Evolutionary conservation across 176 grass and related monocot genomes (phyloP).

Genomic region (Phoenix roebelenii): DNA sequence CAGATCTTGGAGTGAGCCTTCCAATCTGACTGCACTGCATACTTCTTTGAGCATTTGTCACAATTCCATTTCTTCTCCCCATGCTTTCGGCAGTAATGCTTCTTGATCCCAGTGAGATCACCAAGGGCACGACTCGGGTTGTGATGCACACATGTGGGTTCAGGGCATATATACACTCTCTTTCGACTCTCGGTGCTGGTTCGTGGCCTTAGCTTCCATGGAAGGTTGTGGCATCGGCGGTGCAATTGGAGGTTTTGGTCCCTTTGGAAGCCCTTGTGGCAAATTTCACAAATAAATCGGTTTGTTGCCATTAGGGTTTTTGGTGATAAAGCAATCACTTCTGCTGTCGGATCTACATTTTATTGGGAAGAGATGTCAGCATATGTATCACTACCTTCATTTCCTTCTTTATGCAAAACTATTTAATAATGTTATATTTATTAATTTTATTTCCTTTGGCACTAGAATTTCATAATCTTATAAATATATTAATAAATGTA

Average conservation of each 20-base stretch:
- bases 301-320: not conserved
- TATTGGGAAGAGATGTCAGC: too few relatives aligned
- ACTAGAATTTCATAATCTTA: too few relatives aligned
- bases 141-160: conserved; percentile 61
- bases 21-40: conserved; percentile 1
- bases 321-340: not conserved
- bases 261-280: conserved; percentile 82
- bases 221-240: conserved; percentile 1
- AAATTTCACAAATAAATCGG: conserved; percentile 85
- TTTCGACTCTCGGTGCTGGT: conserved; percentile 15
- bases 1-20: conserved; percentile 12
- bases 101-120: conserved; percentile 80
- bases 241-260: conserved; percentile 65
- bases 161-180: conserved; percentile 67
- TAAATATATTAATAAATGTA: too few relatives aligned
- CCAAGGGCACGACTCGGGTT: conserved; percentile 54
- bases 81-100: conserved; percentile 75
- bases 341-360: not conserved
- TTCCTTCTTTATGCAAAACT: too few relatives aligned
- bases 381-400: too few relatives aligned
- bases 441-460: too few relatives aligned
- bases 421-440: too few relatives aligned
- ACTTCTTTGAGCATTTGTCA: not conserved
- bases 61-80: conserved; percentile 11
- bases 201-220: not conserved